These are phyloP conservation scores for Mycosphaerella arachidis DNA, from an alignment of 2,329 filamentous ascomycete species.

Conservation along the genomic window DNA sequence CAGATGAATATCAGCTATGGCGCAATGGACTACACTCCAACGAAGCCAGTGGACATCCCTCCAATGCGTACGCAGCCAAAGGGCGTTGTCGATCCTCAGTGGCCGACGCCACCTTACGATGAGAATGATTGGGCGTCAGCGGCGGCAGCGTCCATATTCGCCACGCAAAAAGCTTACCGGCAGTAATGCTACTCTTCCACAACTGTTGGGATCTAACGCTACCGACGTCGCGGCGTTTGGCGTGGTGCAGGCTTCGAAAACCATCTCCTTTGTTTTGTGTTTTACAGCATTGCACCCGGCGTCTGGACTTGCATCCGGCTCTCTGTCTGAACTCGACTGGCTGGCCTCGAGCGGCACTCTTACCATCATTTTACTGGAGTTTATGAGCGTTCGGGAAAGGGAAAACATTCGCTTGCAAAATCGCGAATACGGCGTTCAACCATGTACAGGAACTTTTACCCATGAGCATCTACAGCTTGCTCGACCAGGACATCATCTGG, in stretches of 20 bases:
- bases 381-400: slow-evolving; percentile 3
- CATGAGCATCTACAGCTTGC: slow-evolving; percentile 9
- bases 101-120: slow-evolving; percentile 93
- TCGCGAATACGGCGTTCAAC: slow-evolving; percentile 8
- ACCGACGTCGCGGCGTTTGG: slow-evolving; percentile 6
- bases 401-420: slow-evolving; percentile 11
- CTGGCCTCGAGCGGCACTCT: slow-evolving; percentile 15
- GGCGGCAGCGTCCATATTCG: slow-evolving; percentile 76
- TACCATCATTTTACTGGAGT: slow-evolving; percentile 6
- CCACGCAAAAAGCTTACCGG: slow-evolving; percentile 54
- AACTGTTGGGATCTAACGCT: slow-evolving; percentile 2
- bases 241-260: neutral
- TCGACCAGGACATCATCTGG: slow-evolving; percentile 2
- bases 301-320: slow-evolving; percentile 1
- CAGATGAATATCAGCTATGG: slow-evolving; percentile 72
- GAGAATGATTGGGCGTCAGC: slow-evolving; percentile 87
- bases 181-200: slow-evolving; percentile 16
- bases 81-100: slow-evolving; percentile 59
- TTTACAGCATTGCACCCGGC: slow-evolving; percentile 15
- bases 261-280: slow-evolving; percentile 19
- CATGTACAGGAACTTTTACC: slow-evolving; percentile 18
- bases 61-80: slow-evolving; percentile 53
- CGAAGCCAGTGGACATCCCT: slow-evolving; percentile 67
- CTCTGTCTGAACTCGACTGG: slow-evolving; percentile 11
- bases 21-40: slow-evolving; percentile 57